phyloP scores from a whole-genome alignment of 2,329 filamentous ascomycete species.

The Fonsecaea pedrosoi region DNA sequence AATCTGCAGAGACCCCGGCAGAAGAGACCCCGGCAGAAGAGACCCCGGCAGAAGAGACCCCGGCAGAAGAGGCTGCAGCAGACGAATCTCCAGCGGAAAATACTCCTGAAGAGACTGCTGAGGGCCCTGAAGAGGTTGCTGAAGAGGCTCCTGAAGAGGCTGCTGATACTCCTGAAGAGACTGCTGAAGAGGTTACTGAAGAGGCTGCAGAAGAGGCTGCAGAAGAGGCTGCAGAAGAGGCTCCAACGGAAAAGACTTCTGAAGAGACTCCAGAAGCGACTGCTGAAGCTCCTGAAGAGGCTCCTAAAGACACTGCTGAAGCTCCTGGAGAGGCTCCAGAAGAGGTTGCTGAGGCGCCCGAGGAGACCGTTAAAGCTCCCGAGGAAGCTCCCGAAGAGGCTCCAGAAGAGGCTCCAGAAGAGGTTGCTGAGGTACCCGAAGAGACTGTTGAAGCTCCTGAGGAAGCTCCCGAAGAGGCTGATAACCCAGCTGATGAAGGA shows the following conservation, averaged over 20 bases:
- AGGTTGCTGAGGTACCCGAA: no score
- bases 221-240: not conserved
- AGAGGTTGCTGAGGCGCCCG: no score
- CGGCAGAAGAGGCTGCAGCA: no score
- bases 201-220: not conserved
- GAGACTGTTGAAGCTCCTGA: slow-evolving; percentile 3
- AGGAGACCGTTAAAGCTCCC: no score
- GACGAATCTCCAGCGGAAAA: no score
- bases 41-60: no score
- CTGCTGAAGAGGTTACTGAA: not conserved
- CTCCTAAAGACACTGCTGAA: no score
- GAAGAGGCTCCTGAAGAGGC: slow-evolving; percentile 35
- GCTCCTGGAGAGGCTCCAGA: slow-evolving; percentile 9
- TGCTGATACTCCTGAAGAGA: not conserved
- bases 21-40: no score
- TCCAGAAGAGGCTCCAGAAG: no score
- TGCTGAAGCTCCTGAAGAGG: not conserved
- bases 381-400: no score
- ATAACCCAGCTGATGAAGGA: slow-evolving; percentile 6
- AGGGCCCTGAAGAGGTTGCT: slow-evolving; percentile 36
- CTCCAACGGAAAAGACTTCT: no score
- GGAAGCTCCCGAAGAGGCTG: slow-evolving; percentile 18
- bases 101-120: not conserved
- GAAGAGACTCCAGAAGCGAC: not conserved
- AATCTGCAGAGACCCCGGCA: not conserved